Conservation (phyloP, 495 filamentous ascomycete genomes). For the Penicillium steckii region DNA sequence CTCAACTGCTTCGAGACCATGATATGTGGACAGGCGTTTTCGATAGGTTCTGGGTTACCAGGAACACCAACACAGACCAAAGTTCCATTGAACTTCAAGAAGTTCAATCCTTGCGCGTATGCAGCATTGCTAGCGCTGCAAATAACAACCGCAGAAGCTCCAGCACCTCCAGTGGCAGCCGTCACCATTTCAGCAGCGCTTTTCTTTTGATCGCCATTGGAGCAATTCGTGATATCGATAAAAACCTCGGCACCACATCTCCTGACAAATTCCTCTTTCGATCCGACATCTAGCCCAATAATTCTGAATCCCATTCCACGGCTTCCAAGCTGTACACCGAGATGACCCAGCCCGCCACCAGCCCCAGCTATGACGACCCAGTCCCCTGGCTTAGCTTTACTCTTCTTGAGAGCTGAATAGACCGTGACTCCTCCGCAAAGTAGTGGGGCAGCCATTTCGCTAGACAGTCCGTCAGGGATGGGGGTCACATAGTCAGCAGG, state of each 20-base stretch:
- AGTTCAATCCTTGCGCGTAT: slow-evolving; percentile 45
- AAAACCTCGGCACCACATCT: slow-evolving; percentile 6
- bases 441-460: slow-evolving; percentile 53
- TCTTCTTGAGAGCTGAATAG: slow-evolving; percentile 49
- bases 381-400: slow-evolving; percentile 47
- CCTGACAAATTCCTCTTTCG: background rate
- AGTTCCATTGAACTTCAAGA: slow-evolving; percentile 54
- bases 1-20: slow-evolving; percentile 5
- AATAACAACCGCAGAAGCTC: slow-evolving; percentile 55
- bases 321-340: slow-evolving; percentile 52
- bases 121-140: slow-evolving; percentile 54
- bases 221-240: slow-evolving; percentile 5
- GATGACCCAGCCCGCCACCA: slow-evolving; percentile 56
- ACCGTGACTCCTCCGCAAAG: slow-evolving; percentile 50
- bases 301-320: slow-evolving; percentile 39
- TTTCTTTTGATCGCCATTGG: background rate
- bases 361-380: slow-evolving; percentile 44
- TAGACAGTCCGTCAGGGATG: slow-evolving; percentile 51
- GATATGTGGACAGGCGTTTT: background rate
- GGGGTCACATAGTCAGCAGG: slow-evolving; percentile 55
- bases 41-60: background rate
- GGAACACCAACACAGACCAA: slow-evolving; percentile 60
- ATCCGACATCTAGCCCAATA: slow-evolving; percentile 22
- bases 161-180: slow-evolving; percentile 29
- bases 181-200: background rate